Evolutionary conservation across 139 green algal genomes (phyloP).

Genomic region (Chlorella sp.): DNA sequence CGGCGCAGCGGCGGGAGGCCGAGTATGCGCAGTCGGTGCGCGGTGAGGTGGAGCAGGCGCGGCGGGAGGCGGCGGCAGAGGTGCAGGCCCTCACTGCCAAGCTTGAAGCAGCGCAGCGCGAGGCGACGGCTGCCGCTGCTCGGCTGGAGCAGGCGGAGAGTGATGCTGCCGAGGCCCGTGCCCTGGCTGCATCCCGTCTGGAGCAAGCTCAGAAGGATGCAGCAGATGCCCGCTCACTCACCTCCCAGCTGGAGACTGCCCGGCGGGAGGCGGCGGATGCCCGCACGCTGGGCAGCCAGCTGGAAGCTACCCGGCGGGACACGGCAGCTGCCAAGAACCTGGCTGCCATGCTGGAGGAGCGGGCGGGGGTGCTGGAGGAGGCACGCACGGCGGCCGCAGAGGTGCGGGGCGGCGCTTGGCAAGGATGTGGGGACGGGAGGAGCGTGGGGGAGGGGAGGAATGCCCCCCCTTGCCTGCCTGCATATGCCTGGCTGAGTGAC

Average conservation of each 20-base stretch:
- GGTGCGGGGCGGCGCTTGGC: background rate
- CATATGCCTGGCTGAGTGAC: too few species aligned
- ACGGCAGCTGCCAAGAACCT: background rate
- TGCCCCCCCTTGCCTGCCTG: too few species aligned
- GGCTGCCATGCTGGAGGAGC: background rate
- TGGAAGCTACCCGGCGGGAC: background rate
- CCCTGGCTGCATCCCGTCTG: background rate
- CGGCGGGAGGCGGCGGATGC: background rate
- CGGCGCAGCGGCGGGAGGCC: background rate
- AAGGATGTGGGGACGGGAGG: background rate
- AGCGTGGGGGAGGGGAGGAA: too few species aligned
- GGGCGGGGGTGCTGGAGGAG: constrained; percentile 5
- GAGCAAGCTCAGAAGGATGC: background rate
- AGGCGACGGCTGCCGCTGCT: background rate
- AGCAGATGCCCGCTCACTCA: background rate
- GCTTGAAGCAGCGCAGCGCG: background rate
- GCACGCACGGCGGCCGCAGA: background rate
- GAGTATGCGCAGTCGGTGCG: background rate
- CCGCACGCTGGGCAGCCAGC: background rate
- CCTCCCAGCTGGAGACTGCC: background rate
- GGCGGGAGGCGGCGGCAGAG: background rate
- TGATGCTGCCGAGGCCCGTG: background rate
- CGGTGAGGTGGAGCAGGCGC: background rate
- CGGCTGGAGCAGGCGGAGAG: background rate
- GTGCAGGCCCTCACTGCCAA: background rate